Conservation (phyloP, 1,139 yeast species). For the Magnusiomyces magnusii region DNA sequence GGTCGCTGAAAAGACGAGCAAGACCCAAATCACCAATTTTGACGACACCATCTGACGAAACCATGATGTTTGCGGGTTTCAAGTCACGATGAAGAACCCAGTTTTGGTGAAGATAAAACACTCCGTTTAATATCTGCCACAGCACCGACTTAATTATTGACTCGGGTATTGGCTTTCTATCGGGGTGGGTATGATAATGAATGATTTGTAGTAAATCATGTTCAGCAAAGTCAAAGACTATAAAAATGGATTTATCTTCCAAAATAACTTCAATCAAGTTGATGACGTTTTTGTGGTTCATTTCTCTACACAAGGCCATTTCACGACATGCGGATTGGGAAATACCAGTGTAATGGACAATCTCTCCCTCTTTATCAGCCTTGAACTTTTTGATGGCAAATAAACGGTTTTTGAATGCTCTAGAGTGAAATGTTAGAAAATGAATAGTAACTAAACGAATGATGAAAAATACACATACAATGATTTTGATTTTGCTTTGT, state of each 20-base stretch:
- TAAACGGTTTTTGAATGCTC: constrained; percentile 16
- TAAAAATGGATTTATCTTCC: constrained; percentile 84
- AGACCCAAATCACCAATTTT: constrained; percentile 95
- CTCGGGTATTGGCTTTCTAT: constrained; percentile 68
- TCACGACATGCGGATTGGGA: constrained; percentile 96
- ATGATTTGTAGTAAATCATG: constrained; percentile 90
- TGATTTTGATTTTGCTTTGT: constrained; percentile 65
- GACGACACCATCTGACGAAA: constrained; percentile 76
- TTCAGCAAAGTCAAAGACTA: constrained; percentile 95
- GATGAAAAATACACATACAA: not conserved
- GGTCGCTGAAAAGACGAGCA: constrained; percentile 84
- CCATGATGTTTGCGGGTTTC: constrained; percentile 98
- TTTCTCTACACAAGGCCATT: constrained; percentile 89
- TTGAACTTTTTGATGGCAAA: constrained; percentile 93
- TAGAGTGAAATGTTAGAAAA: not conserved
- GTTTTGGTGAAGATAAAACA: constrained; percentile 83
- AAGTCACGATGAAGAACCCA: constrained; percentile 95
- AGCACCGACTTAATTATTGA: constrained; percentile 70
- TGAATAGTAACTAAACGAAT: not conserved
- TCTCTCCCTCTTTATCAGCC: constrained; percentile 88
- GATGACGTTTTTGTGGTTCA: constrained; percentile 71
- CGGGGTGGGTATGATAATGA: constrained; percentile 90
- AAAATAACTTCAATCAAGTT: constrained; percentile 76
- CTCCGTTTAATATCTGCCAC: constrained; percentile 92
- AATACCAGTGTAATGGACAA: constrained; percentile 84